Percentiles rank a stretch among this genome's conserved stretches.
phyloP scores from a whole-genome alignment of 495 filamentous ascomycete species.

The Filosporella fistucella region DNA sequence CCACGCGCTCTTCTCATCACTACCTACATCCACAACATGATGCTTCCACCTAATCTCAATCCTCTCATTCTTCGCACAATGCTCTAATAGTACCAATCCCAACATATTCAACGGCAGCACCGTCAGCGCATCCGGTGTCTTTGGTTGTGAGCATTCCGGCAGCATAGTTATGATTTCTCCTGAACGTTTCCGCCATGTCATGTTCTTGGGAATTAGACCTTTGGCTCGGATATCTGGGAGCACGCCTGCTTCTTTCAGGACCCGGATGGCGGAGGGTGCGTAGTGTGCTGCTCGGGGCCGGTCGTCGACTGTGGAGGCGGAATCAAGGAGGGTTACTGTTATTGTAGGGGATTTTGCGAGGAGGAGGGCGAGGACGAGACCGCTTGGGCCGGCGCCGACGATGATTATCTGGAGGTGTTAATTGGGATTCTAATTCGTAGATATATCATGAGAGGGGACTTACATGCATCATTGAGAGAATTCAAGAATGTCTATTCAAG shows the following conservation, averaged over 20 bases:
- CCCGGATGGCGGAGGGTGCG: slow-evolving; percentile 45
- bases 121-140: slow-evolving; percentile 38
- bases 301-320: slow-evolving; percentile 43
- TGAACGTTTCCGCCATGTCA: slow-evolving; percentile 47
- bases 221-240: slow-evolving; percentile 43
- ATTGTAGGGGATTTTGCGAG: slow-evolving; percentile 50
- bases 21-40: slow-evolving; percentile 39
- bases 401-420: slow-evolving; percentile 36
- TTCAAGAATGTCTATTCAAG: no score
- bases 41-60: slow-evolving; percentile 42
- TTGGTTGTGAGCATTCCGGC: slow-evolving; percentile 25
- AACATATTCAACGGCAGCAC: slow-evolving; percentile 43
- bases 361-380: slow-evolving; percentile 50
- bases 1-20: slow-evolving; percentile 44
- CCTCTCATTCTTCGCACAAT: slow-evolving; percentile 40
- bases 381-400: slow-evolving; percentile 52
- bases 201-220: slow-evolving; percentile 44
- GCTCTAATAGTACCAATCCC: slow-evolving; percentile 41
- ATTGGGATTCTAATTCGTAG: neutral
- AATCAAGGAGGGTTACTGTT: slow-evolving; percentile 46
- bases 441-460: neutral
- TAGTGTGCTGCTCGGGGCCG: slow-evolving; percentile 53
- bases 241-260: slow-evolving; percentile 49
- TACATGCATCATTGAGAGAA: neutral
- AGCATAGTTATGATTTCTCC: slow-evolving; percentile 33